phyloP scores from a whole-genome alignment of 2,329 filamentous ascomycete species.

The Sodiomyces alkalinus region DNA sequence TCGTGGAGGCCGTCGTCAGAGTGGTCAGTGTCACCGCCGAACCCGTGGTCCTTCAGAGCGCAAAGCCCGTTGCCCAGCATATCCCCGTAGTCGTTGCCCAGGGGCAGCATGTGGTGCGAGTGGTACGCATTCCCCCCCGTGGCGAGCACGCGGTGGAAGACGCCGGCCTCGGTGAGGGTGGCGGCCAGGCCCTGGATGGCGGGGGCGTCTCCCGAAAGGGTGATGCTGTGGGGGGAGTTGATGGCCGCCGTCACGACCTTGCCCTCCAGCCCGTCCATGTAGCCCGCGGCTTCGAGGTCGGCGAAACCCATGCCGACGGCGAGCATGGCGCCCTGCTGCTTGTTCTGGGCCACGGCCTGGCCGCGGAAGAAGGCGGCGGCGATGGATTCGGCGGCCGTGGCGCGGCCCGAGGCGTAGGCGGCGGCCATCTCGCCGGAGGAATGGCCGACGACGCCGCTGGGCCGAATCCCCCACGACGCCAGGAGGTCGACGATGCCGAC shows the following conservation, averaged over 20 bases:
- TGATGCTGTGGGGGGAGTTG: conserved; percentile 16
- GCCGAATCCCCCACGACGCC: conserved; percentile 13
- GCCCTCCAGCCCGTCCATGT: too few species aligned
- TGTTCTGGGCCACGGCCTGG: not conserved
- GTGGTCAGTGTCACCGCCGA: conserved; percentile 24
- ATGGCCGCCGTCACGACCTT: conserved; percentile 22
- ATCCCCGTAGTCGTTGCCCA: conserved; percentile 10
- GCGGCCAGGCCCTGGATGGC: conserved; percentile 13
- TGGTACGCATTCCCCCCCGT: conserved; percentile 29
- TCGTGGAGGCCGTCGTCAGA: conserved; percentile 11
- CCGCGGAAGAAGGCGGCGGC: not conserved
- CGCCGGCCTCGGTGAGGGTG: conserved; percentile 15
- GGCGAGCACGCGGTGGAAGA: conserved; percentile 16
- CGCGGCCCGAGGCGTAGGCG: too few species aligned
- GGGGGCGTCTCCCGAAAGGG: conserved; percentile 11
- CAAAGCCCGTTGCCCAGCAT: conserved; percentile 27
- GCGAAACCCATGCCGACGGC: conserved; percentile 20
- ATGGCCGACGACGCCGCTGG: conserved; percentile 23
- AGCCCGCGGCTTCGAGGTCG: conserved; percentile 7
- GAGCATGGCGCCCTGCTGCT: conserved; percentile 16
- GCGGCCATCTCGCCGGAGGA: conserved; percentile 28
- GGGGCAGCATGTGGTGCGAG: conserved; percentile 15
- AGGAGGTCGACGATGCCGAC: conserved; percentile 25
- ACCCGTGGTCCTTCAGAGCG: conserved; percentile 23
- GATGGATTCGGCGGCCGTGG: too few species aligned